Evolutionary conservation across 352 stramenopile genomes (phyloP).

Genomic region (Globisporangium takayamanum): DNA sequence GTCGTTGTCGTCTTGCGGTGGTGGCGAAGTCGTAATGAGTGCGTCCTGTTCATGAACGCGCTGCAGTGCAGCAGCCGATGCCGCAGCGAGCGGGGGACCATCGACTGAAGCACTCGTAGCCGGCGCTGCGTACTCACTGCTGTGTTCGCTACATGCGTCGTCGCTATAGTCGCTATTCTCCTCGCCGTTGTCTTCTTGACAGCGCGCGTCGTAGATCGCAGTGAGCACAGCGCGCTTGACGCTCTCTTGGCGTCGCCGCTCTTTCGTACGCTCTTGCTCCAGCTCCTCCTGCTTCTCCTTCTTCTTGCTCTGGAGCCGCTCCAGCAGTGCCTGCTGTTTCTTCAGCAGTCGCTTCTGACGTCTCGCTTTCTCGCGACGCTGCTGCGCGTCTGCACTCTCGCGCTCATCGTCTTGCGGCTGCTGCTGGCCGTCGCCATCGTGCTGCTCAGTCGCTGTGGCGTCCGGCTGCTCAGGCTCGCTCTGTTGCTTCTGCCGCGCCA

Average conservation of each 20-base stretch:
- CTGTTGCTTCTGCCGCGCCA: constrained; percentile 23
- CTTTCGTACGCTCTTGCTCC: constrained; percentile 38
- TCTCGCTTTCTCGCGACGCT: constrained; percentile 24
- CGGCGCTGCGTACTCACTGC: constrained; percentile 3
- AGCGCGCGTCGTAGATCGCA: constrained; percentile 37
- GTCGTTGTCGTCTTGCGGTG: background rate
- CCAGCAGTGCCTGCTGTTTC: constrained; percentile 52
- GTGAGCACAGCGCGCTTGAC: constrained; percentile 50
- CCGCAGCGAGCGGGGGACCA: constrained; percentile 1
- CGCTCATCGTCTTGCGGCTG: constrained; percentile 12
- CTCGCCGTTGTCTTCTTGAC: constrained; percentile 18
- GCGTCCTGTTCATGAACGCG: background rate
- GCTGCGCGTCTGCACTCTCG: constrained; percentile 4
- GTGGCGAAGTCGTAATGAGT: no score
- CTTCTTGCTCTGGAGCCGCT: constrained; percentile 44
- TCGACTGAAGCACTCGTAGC: background rate
- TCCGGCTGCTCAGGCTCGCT: constrained; percentile 17
- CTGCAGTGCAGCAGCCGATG: constrained; percentile 1
- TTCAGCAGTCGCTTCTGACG: constrained; percentile 45
- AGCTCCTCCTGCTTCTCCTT: constrained; percentile 40
- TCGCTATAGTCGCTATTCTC: constrained; percentile 2
- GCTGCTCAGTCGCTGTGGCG: background rate
- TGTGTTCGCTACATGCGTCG: background rate
- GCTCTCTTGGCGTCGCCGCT: constrained; percentile 46
- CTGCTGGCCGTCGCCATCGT: constrained; percentile 4